Evolutionary conservation across 768 basidiomycete species (phyloP), one percentile per base, ranked within the genome.

Genomic region (Tulasnella calospora): DNA sequence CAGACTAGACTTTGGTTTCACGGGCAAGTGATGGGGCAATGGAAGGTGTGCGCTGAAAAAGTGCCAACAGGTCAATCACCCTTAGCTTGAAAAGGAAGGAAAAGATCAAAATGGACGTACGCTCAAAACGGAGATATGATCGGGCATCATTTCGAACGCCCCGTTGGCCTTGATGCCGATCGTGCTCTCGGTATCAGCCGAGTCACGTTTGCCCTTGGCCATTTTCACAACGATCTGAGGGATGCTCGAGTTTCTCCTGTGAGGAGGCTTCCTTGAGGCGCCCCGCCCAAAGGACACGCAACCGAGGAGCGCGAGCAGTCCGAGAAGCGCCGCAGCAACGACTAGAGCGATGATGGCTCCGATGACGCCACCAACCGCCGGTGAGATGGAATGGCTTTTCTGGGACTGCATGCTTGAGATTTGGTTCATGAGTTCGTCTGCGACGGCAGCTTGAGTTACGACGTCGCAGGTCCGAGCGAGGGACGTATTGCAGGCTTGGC

Each of bases 381-480:
- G 67, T 2, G 77, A 71, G 36, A 78, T 13, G 47, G 38, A 40
- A 36, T 76, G 51, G 27, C 57, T 55, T 30, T 61, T 30, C 21
- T 46, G 44, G 40, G 40, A 21, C 36, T 55, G 2, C 35, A 67
- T 33, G 44, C 10, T 51, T n/a, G 41, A n/a, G 0, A 76, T 30
- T 33, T 76, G 46, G 35, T 30, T 55, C 46, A 76, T 27, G 55
- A 76, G 75, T 30, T 46, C 23, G 27, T 36, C 67, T 19, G 61
- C 51, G 76, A 80, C 78, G 77, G 84, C 83, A 6, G 86, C 87
- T n/a, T 84, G 81, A 13, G 85, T 80, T 47, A 91, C 82, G 17
- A 86, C 86, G 27, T 83, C 88, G 74, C 91, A 92, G 12, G 90
- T 90, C 73, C 91, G 85, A 78, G 88, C 86, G 78, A 88, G 82